Evolutionary conservation across 257 asterid species (phyloP), one percentile per base, ranked within the genome.

Genomic region (Fraxinus quadrangulata): DNA sequence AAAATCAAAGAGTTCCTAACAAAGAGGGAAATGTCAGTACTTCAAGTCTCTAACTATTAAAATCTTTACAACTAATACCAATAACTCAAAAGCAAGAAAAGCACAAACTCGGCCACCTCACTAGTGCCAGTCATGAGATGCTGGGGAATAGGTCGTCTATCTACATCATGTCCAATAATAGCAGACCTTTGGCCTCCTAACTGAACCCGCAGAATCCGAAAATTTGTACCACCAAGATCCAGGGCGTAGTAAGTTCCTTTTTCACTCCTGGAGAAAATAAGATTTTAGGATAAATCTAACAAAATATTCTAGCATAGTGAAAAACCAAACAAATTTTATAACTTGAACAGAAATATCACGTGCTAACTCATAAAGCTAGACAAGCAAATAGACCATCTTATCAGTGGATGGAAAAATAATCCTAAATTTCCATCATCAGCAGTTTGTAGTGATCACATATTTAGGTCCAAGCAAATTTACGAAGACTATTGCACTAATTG

Each of bases 1-100:
- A 80, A 87, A 94, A 87, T 92, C 97, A 83, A 92, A 92, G 17
- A 94, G 92, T 73, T 90, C 97, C 98, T 94, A 59, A 74, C 12
- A 31, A 82, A 73, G 3, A 33, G 8, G 40, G 66, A 72, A 17
- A 37, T 17, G 71, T 77, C 17, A 63, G 59, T 66, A 19, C 54
- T 75, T 26, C 26, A 59, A 30, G 56, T 59, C 75, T 47, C 59
- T 72, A 51, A 40, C 49, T 2, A 56, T 37, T 26, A 73, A 23
- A 63, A 63, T 63, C 69, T 10, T 26, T 26, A 63, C 36, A 65
- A 70, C 26, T 36, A 75, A 47, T 16, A 7, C 12, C 77, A 39
- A 59, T 14, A 74, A 19, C 54, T 40, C 31, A 36, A 73, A 31
- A 31, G 77, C 37, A 77, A 75, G 30, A 28, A 11, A 42, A 65